These are phyloP conservation scores for Suhomyces terraborum DNA, from an alignment of 1,139 yeast species.

Conservation along the genomic window DNA sequence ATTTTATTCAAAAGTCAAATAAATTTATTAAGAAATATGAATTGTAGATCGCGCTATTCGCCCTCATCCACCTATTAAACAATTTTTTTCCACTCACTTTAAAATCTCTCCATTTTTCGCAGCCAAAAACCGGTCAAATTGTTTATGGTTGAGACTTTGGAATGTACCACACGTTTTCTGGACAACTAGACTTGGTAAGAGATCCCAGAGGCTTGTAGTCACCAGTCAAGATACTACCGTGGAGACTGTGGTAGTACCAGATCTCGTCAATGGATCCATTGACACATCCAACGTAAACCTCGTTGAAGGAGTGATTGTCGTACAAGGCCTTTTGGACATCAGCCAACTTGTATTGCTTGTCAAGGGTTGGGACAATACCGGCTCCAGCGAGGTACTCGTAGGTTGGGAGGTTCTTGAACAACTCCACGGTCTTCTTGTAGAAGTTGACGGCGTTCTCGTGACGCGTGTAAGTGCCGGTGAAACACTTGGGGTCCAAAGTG, in stretches of 20 bases:
- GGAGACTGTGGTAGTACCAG: slow-evolving; percentile 42
- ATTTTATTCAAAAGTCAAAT: too few relatives aligned
- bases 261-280: slow-evolving; percentile 38
- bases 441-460: slow-evolving; percentile 38
- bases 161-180: slow-evolving; percentile 34
- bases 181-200: slow-evolving; percentile 29
- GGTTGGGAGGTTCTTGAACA: slow-evolving; percentile 39
- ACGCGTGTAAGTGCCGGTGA: slow-evolving; percentile 31
- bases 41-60: too few relatives aligned
- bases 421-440: slow-evolving; percentile 37
- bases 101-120: too few relatives aligned
- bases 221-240: slow-evolving; percentile 41
- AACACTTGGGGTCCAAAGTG: slow-evolving; percentile 41
- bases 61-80: not conserved
- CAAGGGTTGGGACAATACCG: slow-evolving; percentile 39
- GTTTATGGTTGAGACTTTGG: slow-evolving; percentile 25
- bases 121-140: not conserved
- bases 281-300: slow-evolving; percentile 40
- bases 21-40: too few relatives aligned
- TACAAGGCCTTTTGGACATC: slow-evolving; percentile 38
- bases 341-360: slow-evolving; percentile 30
- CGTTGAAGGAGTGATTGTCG: slow-evolving; percentile 29
- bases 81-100: not conserved
- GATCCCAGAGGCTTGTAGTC: slow-evolving; percentile 34
- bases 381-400: slow-evolving; percentile 34